Conservation (phyloP, 345 rosid genomes). For the Schrenkiella parvula region DNA sequence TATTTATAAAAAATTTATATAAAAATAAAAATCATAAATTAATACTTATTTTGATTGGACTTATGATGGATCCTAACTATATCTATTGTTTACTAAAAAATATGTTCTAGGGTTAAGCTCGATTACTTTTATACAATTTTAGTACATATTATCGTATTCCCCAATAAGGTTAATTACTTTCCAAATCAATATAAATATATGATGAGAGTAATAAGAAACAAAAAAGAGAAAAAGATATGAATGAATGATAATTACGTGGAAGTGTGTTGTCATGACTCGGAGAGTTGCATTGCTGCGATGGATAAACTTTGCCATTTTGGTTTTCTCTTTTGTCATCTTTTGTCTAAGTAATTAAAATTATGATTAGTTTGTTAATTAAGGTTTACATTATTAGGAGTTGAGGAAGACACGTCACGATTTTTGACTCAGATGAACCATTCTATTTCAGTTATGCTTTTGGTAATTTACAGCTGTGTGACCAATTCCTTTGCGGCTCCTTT, state of each 20-base stretch:
- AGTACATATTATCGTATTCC: too few relatives aligned
- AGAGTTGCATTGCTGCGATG: neutral
- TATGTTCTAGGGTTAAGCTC: too few relatives aligned
- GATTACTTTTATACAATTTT: too few relatives aligned
- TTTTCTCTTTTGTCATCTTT: constrained; percentile 10
- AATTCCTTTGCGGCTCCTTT: constrained; percentile 13
- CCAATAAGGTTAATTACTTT: too few relatives aligned
- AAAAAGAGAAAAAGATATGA: neutral
- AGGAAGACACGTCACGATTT: neutral
- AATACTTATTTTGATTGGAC: too few relatives aligned
- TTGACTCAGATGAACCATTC: neutral
- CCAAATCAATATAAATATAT: too few relatives aligned
- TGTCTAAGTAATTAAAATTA: neutral
- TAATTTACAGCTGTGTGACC: constrained; percentile 20
- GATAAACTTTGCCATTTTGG: constrained; percentile 16
- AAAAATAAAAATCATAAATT: too few relatives aligned
- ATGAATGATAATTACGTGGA: neutral
- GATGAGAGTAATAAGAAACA: too few relatives aligned
- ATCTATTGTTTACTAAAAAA: too few relatives aligned
- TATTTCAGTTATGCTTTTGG: constrained; percentile 23
- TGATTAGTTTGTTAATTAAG: neutral
- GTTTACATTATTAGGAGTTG: neutral
- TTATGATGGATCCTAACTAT: too few relatives aligned
- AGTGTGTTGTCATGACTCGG: neutral
- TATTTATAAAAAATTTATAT: too few relatives aligned